Percentiles rank a stretch among this genome's conserved stretches.
Conservation (phyloP, 148 eudicot species). For the Gaultheria prostrata region DNA sequence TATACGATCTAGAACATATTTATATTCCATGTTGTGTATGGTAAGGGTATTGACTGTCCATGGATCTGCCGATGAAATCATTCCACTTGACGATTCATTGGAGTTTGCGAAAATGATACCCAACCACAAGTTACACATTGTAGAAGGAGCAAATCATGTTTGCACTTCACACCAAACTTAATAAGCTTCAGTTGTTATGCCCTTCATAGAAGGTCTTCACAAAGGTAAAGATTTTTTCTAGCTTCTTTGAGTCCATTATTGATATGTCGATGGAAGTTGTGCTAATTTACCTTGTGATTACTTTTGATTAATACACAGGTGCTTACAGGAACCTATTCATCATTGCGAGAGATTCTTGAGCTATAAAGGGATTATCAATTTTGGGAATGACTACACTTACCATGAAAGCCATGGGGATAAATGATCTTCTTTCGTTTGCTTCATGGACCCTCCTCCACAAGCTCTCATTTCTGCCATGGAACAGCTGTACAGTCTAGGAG, state of each 20-base stretch:
- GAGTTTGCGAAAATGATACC: constrained; percentile 72
- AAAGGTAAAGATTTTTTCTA: constrained; percentile 23
- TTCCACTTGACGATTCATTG: constrained; percentile 65
- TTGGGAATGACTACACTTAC: constrained; percentile 62
- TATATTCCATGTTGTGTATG: neutral
- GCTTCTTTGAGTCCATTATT: neutral
- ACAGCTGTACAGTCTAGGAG: constrained; percentile 86
- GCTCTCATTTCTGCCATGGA: constrained; percentile 96
- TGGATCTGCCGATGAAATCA: constrained; percentile 68
- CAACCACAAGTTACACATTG: constrained; percentile 59
- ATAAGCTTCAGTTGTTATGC: constrained; percentile 45
- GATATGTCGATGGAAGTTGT: neutral
- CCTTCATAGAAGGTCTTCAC: constrained; percentile 58
- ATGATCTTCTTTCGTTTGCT: constrained; percentile 81
- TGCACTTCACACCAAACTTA: constrained; percentile 55
- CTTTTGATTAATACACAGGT: constrained; percentile 14
- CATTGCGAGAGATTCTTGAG: constrained; percentile 11
- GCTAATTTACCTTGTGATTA: neutral
- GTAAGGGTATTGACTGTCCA: constrained; percentile 75
- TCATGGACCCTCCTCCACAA: constrained; percentile 97
- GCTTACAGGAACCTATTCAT: neutral
- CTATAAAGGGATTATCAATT: neutral
- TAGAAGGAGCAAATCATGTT: constrained; percentile 73
- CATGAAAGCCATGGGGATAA: constrained; percentile 96
- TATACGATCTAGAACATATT: neutral